Evolutionary conservation across 2,329 filamentous ascomycete genomes (phyloP), one percentile per base, ranked within the genome.

Genomic region (Arthrobotrys conoides): DNA sequence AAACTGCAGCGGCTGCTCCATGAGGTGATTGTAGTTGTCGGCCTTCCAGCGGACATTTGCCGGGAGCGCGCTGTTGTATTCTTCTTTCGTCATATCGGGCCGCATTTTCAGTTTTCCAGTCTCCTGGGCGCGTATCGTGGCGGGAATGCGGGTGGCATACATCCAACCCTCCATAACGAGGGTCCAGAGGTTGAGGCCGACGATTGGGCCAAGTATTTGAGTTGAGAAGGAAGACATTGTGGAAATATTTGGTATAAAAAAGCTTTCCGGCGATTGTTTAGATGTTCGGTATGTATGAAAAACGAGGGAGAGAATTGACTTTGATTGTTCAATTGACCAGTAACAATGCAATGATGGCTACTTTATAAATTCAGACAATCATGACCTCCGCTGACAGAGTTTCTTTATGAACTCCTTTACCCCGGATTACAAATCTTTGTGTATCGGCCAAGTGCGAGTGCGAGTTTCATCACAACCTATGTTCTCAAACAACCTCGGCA

Each of bases 1-100:
- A 82, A 87, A 87, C 49, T 84, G 83, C 1, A 84, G 85, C 16
- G 86, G 86, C 80, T 86, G 85, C 82, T 87, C 85, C 71, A 84
- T 81, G 61, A 86, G 81, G 71, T 87, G 83, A 80, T 85, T 85
- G 82, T 83, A 86, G 80, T 87, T 87, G 79, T 86, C 85, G 10
- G 84, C 84, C 67, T 84, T 83, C 82, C 83, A 85, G 70, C 83
- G 83, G 33, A 82, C 81, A 27, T 66, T 49, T 0, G 82, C 57
- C 3, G 84, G 83, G 1, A 82, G 81, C 48, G 81, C 79, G 5
- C 72, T 59, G 68, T 83, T 80, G 41, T 84, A 65, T 63, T 84
- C 80, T 53, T 80, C 72, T 41, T 77, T 80, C 0, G 82, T 83
- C n/a, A 76, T 79, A 1, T 80, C 68, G 48, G 80, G 27, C 12